A percentile compares a stretch with the other conserved stretches of the same genome.
Conservation (phyloP, 2,329 filamentous ascomycete genomes). For the Colletotrichum lini region DNA sequence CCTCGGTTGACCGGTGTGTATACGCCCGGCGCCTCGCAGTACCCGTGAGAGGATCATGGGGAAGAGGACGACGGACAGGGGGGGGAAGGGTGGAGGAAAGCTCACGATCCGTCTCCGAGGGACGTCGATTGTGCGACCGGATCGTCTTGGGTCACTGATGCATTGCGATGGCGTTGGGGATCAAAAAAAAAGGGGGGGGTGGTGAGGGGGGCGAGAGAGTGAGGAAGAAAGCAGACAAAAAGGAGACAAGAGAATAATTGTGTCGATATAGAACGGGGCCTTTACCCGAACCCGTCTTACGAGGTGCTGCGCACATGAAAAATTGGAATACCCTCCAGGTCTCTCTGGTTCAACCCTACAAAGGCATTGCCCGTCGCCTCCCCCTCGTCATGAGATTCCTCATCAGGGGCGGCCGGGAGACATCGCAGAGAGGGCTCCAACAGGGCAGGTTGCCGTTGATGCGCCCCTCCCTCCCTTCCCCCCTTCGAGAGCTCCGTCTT, state of each 20-base stretch:
- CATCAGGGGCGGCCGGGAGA: no score
- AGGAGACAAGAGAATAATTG: slow-evolving; percentile 24
- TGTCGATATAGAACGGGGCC: slow-evolving; percentile 7
- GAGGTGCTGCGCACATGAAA: neutral
- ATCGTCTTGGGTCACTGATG: slow-evolving; percentile 45
- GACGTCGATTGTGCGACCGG: neutral
- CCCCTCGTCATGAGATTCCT: no score
- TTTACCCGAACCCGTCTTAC: neutral
- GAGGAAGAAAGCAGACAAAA: neutral
- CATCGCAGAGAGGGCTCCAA: no score
- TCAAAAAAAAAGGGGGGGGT: slow-evolving; percentile 14
- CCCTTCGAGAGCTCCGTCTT: no score
- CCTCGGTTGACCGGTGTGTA: neutral
- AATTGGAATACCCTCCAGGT: slow-evolving; percentile 10
- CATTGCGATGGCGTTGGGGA: slow-evolving; percentile 59
- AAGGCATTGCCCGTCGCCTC: no score
- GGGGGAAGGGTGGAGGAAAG: neutral
- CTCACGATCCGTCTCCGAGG: neutral
- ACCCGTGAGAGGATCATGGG: neutral
- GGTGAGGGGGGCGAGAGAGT: no score
- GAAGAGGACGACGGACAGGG: neutral
- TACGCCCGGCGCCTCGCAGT: neutral
- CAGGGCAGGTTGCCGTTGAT: no score
- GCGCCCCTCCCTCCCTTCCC: no score
- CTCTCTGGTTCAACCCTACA: slow-evolving; percentile 11